Conservation (phyloP, 225 moss, liverwort and hornwort genomes). For the Pseudisothecium myosuroides region DNA sequence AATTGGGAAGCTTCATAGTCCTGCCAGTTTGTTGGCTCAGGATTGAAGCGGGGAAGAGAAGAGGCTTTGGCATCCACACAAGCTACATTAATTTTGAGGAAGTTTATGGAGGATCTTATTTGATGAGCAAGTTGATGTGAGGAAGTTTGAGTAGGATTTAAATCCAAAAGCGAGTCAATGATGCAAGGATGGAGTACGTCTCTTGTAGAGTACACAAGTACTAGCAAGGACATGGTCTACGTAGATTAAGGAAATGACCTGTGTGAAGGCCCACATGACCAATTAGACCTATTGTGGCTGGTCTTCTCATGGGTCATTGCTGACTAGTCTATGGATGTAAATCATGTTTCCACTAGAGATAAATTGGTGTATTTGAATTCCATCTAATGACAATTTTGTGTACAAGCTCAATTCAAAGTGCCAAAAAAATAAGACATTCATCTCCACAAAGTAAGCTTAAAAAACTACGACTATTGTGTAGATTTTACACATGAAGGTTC, state of each 20-base stretch:
- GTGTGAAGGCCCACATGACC: neutral
- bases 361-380: accelerated
- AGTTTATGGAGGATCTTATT: neutral
- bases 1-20: neutral
- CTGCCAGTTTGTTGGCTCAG: neutral
- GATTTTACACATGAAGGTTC: neutral
- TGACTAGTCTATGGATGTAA: neutral
- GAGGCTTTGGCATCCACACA: neutral
- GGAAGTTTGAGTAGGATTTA: neutral
- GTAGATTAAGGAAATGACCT: neutral
- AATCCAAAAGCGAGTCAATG: neutral
- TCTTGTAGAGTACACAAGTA: neutral
- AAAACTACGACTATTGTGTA: neutral
- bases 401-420: neutral
- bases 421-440: neutral
- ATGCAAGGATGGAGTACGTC: neutral
- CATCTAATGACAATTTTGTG: no score
- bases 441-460: neutral
- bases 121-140: neutral
- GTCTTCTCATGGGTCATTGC: no score
- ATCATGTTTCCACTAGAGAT: neutral
- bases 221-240: neutral
- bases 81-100: neutral
- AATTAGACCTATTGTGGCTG: neutral
- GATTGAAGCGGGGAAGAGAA: neutral